Base-by-base conservation (phyloP, 2,329 filamentous ascomycete genomes). In the Fusarium sp. region DNA sequence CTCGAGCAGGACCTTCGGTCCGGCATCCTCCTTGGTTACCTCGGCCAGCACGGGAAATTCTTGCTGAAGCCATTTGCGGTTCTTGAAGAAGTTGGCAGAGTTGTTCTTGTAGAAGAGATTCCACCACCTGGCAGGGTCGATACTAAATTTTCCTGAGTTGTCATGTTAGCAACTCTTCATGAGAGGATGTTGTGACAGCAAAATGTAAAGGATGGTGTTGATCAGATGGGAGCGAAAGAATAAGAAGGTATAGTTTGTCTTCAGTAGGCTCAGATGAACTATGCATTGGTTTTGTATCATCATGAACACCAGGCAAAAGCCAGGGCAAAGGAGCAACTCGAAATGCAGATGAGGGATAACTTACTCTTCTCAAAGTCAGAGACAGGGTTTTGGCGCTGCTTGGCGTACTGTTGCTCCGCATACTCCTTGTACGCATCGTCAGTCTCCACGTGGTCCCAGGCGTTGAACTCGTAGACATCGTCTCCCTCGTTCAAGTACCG, bases 31-130 rank as follows among this genome's bases (percentile, higher is more conserved):
- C 66, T 88, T 85, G 14, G 93, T 96, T 59, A 98, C 88, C 66
- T 93, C 89, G 27, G 88, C 90, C n/a, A 99, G 85, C 5, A 98
- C 85, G 0, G 96, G 96, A 74, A 99, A 99, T 82, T 99, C 96
- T 82, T 98, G 96, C 73, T 93, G 92, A 35, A 99, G 86, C 96
- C 96, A 99, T 82, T 98, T 98, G 73, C 96, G 90, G 81, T 99
- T 93, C 84, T 99, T 99, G 90, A 99, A 99, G 84, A 99, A 99
- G 80, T 98, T 98, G 78, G 92, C 90, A 22, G 93, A 94, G 84
- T 99, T 98, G 85, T 98, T 98, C 84, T 96, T 95, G 87, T 99
- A 99, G 84, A 99, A 99, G 64, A 93, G 85, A 79, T 99, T 96
- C 96, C 96, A 99, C 94, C 95, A 98, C 83, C 95, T 97, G 71